Evolutionary conservation across 2,329 filamentous ascomycete genomes (phyloP).

Genomic region (Fusarium equiseti): DNA sequence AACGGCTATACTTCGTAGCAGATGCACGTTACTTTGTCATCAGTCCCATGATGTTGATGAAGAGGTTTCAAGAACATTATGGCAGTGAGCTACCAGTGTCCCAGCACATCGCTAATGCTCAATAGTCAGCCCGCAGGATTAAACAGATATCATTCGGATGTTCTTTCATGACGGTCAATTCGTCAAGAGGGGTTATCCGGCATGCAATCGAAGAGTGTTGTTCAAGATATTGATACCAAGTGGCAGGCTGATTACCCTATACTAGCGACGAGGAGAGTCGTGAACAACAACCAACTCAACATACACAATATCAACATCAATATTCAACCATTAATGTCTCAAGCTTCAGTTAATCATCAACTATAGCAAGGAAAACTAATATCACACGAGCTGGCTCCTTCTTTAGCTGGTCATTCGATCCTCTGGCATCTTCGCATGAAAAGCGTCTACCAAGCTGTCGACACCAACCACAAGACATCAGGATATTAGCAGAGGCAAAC

Average conservation of each 20-base stretch:
- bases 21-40: too few species aligned
- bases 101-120: too few species aligned
- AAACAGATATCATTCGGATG: too few species aligned
- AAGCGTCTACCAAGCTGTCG: neutral
- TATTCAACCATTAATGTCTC: too few species aligned
- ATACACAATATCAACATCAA: neutral
- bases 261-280: neutral
- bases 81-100: too few species aligned
- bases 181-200: neutral
- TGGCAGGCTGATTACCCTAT: neutral
- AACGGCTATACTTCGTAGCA: too few species aligned
- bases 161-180: neutral
- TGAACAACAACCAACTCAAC: neutral
- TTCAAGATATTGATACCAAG: neutral
- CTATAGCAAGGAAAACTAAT: accelerated
- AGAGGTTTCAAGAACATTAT: too few species aligned
- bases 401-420: neutral
- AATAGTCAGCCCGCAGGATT: too few species aligned
- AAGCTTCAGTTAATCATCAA: neutral
- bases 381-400: accelerated
- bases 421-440: neutral
- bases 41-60: too few species aligned
- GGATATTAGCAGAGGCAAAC: neutral
- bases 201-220: neutral
- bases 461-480: neutral